Base-by-base conservation (phyloP, 2,329 filamentous ascomycete species). In the Rhynchosporium secalis region DNA sequence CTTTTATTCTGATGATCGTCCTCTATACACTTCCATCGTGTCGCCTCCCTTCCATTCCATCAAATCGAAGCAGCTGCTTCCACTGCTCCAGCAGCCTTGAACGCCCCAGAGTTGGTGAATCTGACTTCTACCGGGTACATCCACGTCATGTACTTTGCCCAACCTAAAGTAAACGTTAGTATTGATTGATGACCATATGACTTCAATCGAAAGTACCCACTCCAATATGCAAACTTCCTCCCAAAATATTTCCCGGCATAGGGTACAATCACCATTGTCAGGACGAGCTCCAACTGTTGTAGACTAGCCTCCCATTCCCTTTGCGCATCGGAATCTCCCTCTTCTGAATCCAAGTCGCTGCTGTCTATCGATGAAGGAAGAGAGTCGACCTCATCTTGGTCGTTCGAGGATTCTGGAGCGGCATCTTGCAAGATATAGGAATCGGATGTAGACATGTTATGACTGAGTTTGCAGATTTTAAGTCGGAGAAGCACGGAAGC, bases 231-330 rank as follows among this genome's bases (percentile, higher is more conserved):
- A 79, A 93, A 96, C 77, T 92, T 96, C 75, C 95, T 85, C 51
- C 95, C 95, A 76, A 97, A 86, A 78, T 92, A 98, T 78, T 98
- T 99, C 63, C 95, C 95, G 69, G 92, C 80, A 76, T 96, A 97
- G 2, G 95, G 95, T 56, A 99, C 89, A 70, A 98, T 77, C 55
- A 98, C 90, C 92, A 99, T 96, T 26, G 91, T 96, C 74, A 98
- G 78, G 69, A 99, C 81, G 68, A 98, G 81, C 79, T 99, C 92
- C 64, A 99, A 78, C 78, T 99, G 95, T 76, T 97, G 91, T 66
- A 99, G 79, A 71, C 91, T 96, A 72, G 93, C 91, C 71, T 94
- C 89, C 95, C 95, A 99, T 78, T 99, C 94, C 65, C 85, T 85
- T 76, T 99, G 94, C 9, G 95, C 95, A 74, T 98, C 94, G 45